phyloP scores from a whole-genome alignment of 1,284 basidiomycete genomes.

The Ceratobasidium sp. region DNA sequence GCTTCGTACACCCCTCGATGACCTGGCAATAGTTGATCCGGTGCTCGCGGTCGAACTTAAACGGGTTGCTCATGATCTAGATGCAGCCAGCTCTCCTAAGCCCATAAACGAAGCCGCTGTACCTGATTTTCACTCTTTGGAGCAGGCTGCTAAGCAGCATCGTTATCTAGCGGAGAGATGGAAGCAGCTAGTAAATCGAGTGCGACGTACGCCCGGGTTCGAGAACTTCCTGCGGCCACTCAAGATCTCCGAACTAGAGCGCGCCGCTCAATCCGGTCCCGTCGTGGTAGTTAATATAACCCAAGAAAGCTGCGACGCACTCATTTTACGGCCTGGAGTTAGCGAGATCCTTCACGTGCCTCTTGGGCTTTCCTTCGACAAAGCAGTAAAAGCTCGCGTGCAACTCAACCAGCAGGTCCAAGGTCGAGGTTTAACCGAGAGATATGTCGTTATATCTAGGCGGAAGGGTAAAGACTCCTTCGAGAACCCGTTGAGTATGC shows the following conservation, averaged over 20 bases:
- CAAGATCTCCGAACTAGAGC: background rate
- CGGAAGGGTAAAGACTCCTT: background rate
- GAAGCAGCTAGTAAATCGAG: background rate
- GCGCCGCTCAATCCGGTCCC: background rate
- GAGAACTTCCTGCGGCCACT: background rate
- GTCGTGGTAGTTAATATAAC: background rate
- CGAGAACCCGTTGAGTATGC: background rate
- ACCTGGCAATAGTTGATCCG: background rate
- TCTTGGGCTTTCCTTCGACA: background rate
- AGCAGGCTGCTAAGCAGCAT: background rate
- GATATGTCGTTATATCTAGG: background rate
- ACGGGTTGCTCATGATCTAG: constrained; percentile 6
- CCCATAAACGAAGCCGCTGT: background rate
- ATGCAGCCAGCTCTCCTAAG: background rate
- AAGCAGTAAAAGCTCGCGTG: background rate
- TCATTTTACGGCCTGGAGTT: background rate
- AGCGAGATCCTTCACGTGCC: background rate
- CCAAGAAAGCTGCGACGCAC: background rate
- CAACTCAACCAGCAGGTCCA: background rate
- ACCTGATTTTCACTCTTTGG: background rate
- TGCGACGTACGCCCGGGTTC: background rate
- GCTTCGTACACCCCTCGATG: constrained; percentile 5
- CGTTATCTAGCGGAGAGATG: constrained; percentile 7
- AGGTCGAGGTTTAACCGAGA: background rate
- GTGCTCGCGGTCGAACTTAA: background rate